Evolutionary conservation across 192 early-diverging fungal species (phyloP).

Genomic region (Gaertneriomyces sp.): DNA sequence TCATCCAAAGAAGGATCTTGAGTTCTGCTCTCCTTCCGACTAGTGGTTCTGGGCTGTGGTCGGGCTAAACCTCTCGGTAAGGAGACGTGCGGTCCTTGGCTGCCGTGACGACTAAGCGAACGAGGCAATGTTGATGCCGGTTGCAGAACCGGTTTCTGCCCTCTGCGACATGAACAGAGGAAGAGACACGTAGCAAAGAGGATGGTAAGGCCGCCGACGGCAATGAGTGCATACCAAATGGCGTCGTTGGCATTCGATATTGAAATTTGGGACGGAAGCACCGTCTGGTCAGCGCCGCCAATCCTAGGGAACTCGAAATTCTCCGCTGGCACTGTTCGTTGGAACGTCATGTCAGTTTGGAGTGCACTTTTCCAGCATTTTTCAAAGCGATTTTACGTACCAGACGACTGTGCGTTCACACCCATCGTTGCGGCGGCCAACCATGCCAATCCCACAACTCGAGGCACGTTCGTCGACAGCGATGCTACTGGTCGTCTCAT

Average conservation of each 20-base stretch:
- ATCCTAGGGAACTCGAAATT: neutral
- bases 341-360: no score
- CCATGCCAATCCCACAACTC: no score
- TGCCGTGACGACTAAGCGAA: neutral
- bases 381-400: no score
- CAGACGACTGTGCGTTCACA: no score
- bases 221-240: constrained; percentile 14
- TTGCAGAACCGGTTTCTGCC: neutral
- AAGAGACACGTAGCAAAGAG: constrained; percentile 14
- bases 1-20: constrained; percentile 2
- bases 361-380: no score
- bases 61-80: constrained; percentile 6
- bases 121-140: neutral
- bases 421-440: no score
- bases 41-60: neutral
- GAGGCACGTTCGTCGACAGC: no score
- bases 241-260: constrained; percentile 11
- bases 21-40: neutral
- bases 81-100: constrained; percentile 7
- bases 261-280: neutral
- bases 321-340: no score
- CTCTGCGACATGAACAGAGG: neutral
- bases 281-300: neutral
- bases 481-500: no score
- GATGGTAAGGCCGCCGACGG: constrained; percentile 2